These are phyloP conservation scores for Forsythia viridissima DNA, from an alignment of 257 asterid genomes.

Conservation along the genomic window DNA sequence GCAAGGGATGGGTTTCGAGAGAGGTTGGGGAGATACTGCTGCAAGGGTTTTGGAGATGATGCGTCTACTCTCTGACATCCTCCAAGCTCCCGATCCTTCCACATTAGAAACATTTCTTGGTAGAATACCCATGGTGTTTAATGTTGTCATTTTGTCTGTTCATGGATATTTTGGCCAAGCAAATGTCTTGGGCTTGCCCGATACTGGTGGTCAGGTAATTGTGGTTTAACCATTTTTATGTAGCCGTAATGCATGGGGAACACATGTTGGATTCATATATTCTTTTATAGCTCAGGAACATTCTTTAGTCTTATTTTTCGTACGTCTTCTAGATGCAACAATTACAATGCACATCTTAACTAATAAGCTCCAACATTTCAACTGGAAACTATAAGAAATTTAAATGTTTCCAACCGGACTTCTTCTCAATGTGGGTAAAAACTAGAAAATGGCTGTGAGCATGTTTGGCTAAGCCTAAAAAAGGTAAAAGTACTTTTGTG, in stretches of 20 bases:
- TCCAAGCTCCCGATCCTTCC: constrained; percentile 95
- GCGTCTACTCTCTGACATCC: constrained; percentile 89
- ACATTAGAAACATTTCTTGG: constrained; percentile 89
- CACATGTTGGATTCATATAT: background rate
- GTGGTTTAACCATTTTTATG: background rate
- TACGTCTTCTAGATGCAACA: background rate
- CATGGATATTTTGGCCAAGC: constrained; percentile 99
- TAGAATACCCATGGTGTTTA: constrained; percentile 92
- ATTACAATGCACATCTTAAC: background rate
- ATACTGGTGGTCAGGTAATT: constrained; percentile 99
- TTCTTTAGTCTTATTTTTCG: background rate
- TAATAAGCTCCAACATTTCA: background rate
- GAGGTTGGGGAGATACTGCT: constrained; percentile 99
- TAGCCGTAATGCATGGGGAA: background rate
- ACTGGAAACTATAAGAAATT: too few relatives aligned
- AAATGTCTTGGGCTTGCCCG: constrained; percentile 96
- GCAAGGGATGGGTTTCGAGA: constrained; percentile 97
- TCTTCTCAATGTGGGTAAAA: too few relatives aligned
- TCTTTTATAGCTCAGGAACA: background rate
- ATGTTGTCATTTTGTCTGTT: constrained; percentile 82
- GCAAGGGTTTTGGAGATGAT: constrained; percentile 68
- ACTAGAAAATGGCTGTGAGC: too few relatives aligned
- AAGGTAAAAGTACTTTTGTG: background rate
- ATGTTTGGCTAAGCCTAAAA: background rate
- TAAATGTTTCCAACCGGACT: too few relatives aligned